These are phyloP conservation scores for Nemania serpens DNA, from an alignment of 2,329 filamentous ascomycete genomes.

Conservation along the genomic window DNA sequence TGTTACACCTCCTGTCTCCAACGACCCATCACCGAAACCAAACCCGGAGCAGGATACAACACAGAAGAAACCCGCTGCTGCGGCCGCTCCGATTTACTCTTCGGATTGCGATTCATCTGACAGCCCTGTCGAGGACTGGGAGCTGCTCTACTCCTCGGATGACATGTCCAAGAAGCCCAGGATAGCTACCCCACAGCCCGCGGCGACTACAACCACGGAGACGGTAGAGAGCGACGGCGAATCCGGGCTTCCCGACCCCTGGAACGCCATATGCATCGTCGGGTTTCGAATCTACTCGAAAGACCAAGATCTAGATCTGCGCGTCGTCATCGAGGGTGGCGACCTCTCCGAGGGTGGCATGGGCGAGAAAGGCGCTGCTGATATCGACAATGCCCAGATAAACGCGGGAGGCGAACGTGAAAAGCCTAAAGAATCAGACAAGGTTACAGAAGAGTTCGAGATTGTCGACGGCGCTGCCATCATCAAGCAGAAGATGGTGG, in stretches of 20 bases:
- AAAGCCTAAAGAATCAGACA: slow-evolving; percentile 36
- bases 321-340: slow-evolving; percentile 60
- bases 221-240: slow-evolving; percentile 48
- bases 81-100: slow-evolving; percentile 40
- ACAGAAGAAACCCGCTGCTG: slow-evolving; percentile 9
- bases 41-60: background rate
- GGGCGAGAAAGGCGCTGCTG: slow-evolving; percentile 59
- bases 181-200: slow-evolving; percentile 37
- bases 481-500: slow-evolving; percentile 42
- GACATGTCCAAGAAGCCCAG: slow-evolving; percentile 60
- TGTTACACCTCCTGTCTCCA: background rate
- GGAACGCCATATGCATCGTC: slow-evolving; percentile 50
- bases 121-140: slow-evolving; percentile 63
- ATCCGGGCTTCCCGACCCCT: slow-evolving; percentile 45
- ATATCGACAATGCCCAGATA: slow-evolving; percentile 61
- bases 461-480: slow-evolving; percentile 39
- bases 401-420: slow-evolving; percentile 57
- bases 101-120: slow-evolving; percentile 62
- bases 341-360: slow-evolving; percentile 59
- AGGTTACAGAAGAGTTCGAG: slow-evolving; percentile 40
- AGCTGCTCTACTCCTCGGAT: slow-evolving; percentile 62
- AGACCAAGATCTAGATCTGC: slow-evolving; percentile 57
- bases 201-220: slow-evolving; percentile 33
- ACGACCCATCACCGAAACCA: slow-evolving; percentile 8
- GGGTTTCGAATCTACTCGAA: slow-evolving; percentile 49